Conservation (phyloP, 176 grass and related monocot genomes). For the barley (Hordeum vulgare) region MorexV3_pseudomolecules_assembly NC_058522.1:507342705-507343204, state of each 20-base stretch:
- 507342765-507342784: not conserved
- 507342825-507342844: conserved; percentile 1
- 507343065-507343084: not conserved
- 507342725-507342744: not conserved
- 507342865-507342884: too few species aligned
- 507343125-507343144: not conserved
- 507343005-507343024: not conserved
- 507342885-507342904: not conserved
- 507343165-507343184: not conserved
- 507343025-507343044: not conserved
- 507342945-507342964: not conserved
- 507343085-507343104: not conserved
- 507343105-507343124: not conserved
- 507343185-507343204: not conserved
- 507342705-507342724: not conserved
- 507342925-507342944: not conserved
- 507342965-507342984: conserved; percentile 15
- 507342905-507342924: not conserved
- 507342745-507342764: not conserved
- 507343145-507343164: too few species aligned
- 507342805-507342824: not conserved
- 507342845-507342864: not conserved
- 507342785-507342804: not conserved
- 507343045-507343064: not conserved
- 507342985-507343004: not conserved